Evolutionary conservation across 208 protist genomes (phyloP), one percentile per base, ranked within the genome.

Genomic region (Crithidia sp.): DNA sequence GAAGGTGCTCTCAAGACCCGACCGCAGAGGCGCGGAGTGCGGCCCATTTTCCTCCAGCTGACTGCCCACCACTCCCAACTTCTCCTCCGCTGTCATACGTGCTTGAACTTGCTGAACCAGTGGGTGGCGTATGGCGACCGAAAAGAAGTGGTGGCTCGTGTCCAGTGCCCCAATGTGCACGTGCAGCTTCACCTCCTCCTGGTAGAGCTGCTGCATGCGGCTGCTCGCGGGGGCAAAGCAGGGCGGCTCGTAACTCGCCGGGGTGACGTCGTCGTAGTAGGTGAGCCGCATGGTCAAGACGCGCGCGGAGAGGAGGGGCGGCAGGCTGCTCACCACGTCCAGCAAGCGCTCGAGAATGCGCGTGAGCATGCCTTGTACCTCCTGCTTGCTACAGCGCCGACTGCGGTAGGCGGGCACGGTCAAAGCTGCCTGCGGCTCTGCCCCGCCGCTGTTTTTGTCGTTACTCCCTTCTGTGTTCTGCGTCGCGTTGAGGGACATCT

Each of bases 241-340:
- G 3, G 91, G 88, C 13, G 91, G 91, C 63, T 96, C 85, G 70
- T 96, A 96, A n/a, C 60, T 41, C 0, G 67, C 50, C 17, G 89
- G 91, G 3, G 89, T 92, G 14, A 79, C 67, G 49, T 88, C 86
- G 19, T 96, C 89, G 69, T 91, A 84, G 69, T 94, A 96, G 7
- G 75, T 86, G 6, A 96, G 67, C 5, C 88, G 86, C 88, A 96
- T 94, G 10, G 86, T 85, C 53, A 96, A 57, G 9, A 93, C 85
- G 36, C 87, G 83, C 44, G 93, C 82, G 12, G 67, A 81, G 7
- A 94, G 69, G 3, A 94, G 74, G 12, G 91, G 88, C 5, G 91
- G 91, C 17, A 96, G 70, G 9, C 67, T 71, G 12, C 87, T 80
- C 17, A 94, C 82, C 44, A 94, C 77, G 14, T 92, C 82, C 58